Evolutionary conservation across 768 basidiomycete species (phyloP), one percentile per base, ranked within the genome.

Genomic region (Boletus reticulatus): DNA sequence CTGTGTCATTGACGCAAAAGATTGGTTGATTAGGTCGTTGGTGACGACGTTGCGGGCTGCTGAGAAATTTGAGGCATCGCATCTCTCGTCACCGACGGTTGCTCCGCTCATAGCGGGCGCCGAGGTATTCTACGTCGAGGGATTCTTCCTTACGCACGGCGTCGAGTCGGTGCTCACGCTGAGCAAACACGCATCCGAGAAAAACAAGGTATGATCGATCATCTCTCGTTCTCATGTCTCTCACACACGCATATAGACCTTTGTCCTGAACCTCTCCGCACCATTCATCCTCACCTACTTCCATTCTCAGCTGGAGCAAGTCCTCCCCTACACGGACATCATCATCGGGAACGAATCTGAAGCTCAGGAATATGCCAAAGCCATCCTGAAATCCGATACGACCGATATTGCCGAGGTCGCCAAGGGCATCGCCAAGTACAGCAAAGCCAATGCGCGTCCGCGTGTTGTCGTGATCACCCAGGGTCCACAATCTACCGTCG

Each of bases 231-330:
- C 3, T 20, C 8, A 0, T 16, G 10, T 52, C 38, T 9, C 43
- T 4, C 34, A 36, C 34, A 14, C 45, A 20, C 32, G 22, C 34
- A 38, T 17, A 2, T 27, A 94, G 93, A 87, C 86, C 57, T 95
- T 98, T 72, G 84, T 83, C 12, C 73, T 98, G 64, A 99, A 99
- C 79, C 81, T 99, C 64, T 96, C 94, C 10, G 97, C 97, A 4
- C 97, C 97, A 17, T 99, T 98, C 81, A 95, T 99, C 73, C 78
- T 91, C 51, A 88, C 94, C 73, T 96, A 97, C 82, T 98, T 98
- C 79, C 81, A 80, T 55, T 74, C 77, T 4, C 89, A 95, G 69
- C 78, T 99, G 17, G 80, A 92, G 60, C 77, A 89, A 68, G 74
- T 98, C 64, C 73, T 99, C 43, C 87, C 88, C 24, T 87, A 89